Evolutionary conservation across 768 basidiomycete species (phyloP), one percentile per base, ranked within the genome.

Genomic region (Termitomyces eurrhizus): DNA sequence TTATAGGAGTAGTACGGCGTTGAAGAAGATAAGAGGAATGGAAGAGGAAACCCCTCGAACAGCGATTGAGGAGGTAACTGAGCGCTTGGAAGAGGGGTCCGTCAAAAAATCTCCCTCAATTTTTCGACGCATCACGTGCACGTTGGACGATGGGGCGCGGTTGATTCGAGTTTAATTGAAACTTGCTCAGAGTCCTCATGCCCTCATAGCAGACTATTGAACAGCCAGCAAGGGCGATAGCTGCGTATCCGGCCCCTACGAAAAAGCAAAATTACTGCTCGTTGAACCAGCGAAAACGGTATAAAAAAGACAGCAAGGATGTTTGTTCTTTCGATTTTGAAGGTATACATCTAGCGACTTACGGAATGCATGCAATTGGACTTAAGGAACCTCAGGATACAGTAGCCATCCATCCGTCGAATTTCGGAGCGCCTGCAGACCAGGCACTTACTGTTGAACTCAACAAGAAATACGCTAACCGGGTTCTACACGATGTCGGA

Each of bases 391-490:
- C 24, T 16, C 56, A 96, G 94, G 96, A 99, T 74, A 96, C 92
- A 2, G 84, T 98, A 41, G 84, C 92, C 2, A 80, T 99, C n/a
- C 86, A 89, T 53, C 93, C 96, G 8, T 80, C 84, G n/a, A 85
- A 93, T 65, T 98, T 97, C 68, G 88, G 85, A 7, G 77, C 86
- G 0, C 87, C 90, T 1, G 81, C 86, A 44, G 88, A 90, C 51
- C 85, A 90, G 51, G 92, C 94, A 0, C 82, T 98, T 65, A 88
- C 83, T 32, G 83, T 88, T 61, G 92, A 94, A 68, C 79, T 98
- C 64, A 95, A 98, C 79, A 92, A 92, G 72, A 97, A 97, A 74
- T 98, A 96, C 65, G 91, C 96, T 5, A 98, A 98, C 71, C 84
- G 89, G 57, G 85, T 95, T 50, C 75, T 98, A 18, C 92, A 95